Conservation (phyloP, 805 yeast species). For the Metschnikowia peoriensis region DNA sequence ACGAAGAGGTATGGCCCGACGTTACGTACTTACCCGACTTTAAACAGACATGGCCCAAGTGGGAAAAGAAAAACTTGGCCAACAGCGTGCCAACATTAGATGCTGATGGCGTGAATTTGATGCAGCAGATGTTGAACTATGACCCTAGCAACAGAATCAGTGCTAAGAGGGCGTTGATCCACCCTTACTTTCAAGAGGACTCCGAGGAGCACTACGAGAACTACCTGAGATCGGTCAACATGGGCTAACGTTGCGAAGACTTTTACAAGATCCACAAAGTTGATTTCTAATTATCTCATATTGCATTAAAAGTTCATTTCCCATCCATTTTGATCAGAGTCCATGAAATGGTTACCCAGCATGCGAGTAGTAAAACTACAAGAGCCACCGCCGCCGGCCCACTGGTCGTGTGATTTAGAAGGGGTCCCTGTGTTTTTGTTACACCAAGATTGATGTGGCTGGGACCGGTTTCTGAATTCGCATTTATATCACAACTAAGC, state of each 20-base stretch:
- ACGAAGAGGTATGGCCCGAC: conserved; percentile 92
- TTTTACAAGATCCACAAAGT: not conserved
- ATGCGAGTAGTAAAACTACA: conserved; percentile 5
- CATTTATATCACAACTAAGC: not conserved
- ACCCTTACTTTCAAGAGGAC: conserved; percentile 78
- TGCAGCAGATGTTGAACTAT: conserved; percentile 75
- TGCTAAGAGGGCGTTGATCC: conserved; percentile 88
- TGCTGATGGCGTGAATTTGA: conserved; percentile 76
- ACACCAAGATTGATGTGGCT: not conserved
- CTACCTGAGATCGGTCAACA: conserved; percentile 37
- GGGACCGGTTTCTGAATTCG: not conserved
- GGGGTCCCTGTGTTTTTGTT: not conserved
- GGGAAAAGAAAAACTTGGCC: conserved; percentile 73
- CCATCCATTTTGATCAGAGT: not conserved
- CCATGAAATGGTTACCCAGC: conserved; percentile 4
- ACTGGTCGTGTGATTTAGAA: too few relatives aligned
- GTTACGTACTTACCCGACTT: conserved; percentile 88
- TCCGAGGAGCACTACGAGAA: conserved; percentile 27
- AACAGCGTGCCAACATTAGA: conserved; percentile 77
- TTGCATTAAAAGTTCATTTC: conserved; percentile 7
- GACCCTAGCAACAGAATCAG: conserved; percentile 93
- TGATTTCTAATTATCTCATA: not conserved
- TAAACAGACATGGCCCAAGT: conserved; percentile 89
- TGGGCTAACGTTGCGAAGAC: conserved; percentile 25
- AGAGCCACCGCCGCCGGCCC: conserved; percentile 1